Percentiles rank a stretch among this genome's conserved stretches.
Evolutionary conservation across 345 rosid species (phyloP).

Genomic region (Eucalyptus paniculata): DNA sequence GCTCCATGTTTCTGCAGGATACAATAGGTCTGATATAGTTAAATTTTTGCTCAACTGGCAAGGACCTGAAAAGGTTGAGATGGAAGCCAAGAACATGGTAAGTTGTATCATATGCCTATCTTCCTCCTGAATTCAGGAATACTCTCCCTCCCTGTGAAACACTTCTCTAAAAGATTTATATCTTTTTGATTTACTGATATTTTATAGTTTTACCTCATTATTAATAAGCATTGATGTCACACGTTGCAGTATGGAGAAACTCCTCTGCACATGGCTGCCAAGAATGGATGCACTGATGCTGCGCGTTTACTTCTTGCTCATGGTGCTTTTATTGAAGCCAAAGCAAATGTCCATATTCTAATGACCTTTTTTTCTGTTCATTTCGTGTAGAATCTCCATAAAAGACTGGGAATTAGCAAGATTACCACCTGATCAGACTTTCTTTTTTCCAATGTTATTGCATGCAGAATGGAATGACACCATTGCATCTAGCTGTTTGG

Average conservation of each 20-base stretch:
- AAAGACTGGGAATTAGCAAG: background rate
- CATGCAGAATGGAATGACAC: constrained; percentile 96
- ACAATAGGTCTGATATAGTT: constrained; percentile 59
- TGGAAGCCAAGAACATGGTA: constrained; percentile 87
- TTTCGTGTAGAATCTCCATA: background rate
- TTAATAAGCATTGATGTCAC: background rate
- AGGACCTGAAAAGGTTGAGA: constrained; percentile 64
- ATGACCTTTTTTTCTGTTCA: background rate
- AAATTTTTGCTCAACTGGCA: constrained; percentile 63
- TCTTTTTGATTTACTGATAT: background rate
- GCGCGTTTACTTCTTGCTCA: constrained; percentile 62
- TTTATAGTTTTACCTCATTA: background rate
- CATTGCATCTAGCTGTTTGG: constrained; percentile 98
- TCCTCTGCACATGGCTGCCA: constrained; percentile 98
- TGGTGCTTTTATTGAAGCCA: constrained; percentile 87
- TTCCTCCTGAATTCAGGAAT: background rate
- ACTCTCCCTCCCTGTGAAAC: background rate
- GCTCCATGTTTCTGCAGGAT: constrained; percentile 86
- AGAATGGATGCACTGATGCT: constrained; percentile 89
- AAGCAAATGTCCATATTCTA: constrained; percentile 59
- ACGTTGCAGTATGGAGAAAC: constrained; percentile 87
- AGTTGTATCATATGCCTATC: background rate
- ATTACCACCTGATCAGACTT: background rate
- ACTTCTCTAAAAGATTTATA: background rate
- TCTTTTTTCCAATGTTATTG: background rate